phyloP scores from a whole-genome alignment of 768 basidiomycete genomes.

The Collybiopsis confluens region DNA sequence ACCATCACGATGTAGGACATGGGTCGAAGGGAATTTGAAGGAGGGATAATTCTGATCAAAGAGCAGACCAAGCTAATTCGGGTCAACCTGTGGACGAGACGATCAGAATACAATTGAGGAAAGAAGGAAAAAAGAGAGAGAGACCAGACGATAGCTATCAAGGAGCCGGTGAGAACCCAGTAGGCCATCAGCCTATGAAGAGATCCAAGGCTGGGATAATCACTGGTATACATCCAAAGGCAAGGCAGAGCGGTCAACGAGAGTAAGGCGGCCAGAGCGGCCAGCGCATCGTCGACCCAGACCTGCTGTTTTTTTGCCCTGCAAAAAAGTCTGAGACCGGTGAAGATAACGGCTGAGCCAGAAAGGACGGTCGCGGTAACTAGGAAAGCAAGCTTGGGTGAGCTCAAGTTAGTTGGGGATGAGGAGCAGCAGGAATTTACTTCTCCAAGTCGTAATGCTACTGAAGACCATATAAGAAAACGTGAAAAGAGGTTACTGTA shows the following conservation, averaged over 20 bases:
- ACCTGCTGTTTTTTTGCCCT: not conserved
- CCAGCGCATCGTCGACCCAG: constrained; percentile 9
- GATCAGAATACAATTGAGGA: not conserved
- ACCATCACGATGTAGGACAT: not conserved
- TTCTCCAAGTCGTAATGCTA: not conserved
- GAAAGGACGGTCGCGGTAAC: constrained; percentile 7
- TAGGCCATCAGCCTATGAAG: constrained; percentile 7
- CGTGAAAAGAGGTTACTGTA: too few relatives aligned
- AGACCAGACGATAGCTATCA: constrained; percentile 1
- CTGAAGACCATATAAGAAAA: too few relatives aligned
- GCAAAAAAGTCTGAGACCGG: constrained; percentile 1
- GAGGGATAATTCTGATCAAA: not conserved
- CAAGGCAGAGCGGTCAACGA: constrained; percentile 3
- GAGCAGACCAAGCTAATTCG: not conserved
- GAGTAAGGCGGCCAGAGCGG: not conserved
- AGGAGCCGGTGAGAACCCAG: constrained; percentile 5
- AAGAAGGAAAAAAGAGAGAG: not conserved
- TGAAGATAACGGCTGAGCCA: constrained; percentile 7
- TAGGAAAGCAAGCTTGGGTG: not conserved
- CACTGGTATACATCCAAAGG: constrained; percentile 7
- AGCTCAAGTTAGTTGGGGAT: not conserved
- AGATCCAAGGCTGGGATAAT: not conserved
- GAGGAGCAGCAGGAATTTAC: not conserved
- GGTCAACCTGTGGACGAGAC: not conserved
- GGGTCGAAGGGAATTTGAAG: not conserved